A percentile compares a stretch with the other conserved stretches of the same genome.
phyloP scores from a whole-genome alignment of 2,329 filamentous ascomycete genomes.

The Drechslerella coelobrocha region DNA sequence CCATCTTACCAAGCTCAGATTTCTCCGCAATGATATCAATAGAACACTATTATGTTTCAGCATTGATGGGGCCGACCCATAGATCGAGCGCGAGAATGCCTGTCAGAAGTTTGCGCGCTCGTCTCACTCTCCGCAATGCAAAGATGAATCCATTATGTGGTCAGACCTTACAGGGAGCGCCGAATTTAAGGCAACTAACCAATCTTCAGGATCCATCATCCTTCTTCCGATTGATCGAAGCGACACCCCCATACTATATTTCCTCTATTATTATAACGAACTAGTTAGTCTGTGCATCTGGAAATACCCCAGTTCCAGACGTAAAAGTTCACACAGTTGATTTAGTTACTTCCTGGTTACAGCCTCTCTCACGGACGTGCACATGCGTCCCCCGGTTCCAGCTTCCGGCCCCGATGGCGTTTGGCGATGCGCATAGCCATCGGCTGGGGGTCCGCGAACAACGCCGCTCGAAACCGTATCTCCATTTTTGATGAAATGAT shows the following conservation, averaged over 20 bases:
- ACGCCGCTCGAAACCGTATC: conserved; percentile 1
- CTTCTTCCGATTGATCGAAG: neutral
- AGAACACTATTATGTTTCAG: neutral
- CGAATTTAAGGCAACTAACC: neutral
- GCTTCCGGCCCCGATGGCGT: conserved; percentile 19
- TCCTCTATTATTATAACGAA: neutral
- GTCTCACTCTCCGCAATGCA: neutral
- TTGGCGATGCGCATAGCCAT: conserved; percentile 4
- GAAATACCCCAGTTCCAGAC: conserved; percentile 26
- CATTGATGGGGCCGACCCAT: conserved; percentile 1
- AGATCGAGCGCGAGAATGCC: neutral
- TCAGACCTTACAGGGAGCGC: conserved; percentile 8
- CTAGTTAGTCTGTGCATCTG: conserved; percentile 37
- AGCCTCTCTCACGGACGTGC: conserved; percentile 41
- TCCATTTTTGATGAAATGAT: neutral
- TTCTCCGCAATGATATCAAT: neutral
- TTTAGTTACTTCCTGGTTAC: conserved; percentile 5
- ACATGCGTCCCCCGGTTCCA: conserved; percentile 50
- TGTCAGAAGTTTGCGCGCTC: neutral
- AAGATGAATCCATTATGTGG: neutral
- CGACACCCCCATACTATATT: neutral
- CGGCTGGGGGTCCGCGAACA: conserved; percentile 21
- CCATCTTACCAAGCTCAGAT: neutral
- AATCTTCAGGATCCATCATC: neutral
- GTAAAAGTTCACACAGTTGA: conserved; percentile 17